phyloP scores from a whole-genome alignment of 2,329 filamentous ascomycete species.

The Aspergillus sp. region DNA sequence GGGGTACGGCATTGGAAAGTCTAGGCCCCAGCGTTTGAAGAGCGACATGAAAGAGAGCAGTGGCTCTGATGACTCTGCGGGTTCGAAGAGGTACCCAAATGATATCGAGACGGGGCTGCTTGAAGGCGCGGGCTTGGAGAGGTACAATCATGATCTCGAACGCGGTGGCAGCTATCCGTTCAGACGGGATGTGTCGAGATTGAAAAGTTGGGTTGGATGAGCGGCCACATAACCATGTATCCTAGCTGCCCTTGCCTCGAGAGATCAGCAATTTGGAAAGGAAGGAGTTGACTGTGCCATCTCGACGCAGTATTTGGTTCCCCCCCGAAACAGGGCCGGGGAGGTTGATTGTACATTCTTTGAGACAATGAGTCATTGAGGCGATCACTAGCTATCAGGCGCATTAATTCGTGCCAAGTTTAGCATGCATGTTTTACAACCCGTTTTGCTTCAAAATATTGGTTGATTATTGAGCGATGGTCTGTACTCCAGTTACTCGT shows the following conservation, averaged over 20 bases:
- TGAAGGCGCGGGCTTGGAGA: conserved; percentile 18
- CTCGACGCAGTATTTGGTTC: neutral
- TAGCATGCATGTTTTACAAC: neutral
- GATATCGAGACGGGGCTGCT: conserved; percentile 19
- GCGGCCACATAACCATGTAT: neutral
- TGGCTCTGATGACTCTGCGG: conserved; percentile 30
- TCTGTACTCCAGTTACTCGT: too few relatives aligned
- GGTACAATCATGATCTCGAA: conserved; percentile 32
- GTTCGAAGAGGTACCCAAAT: conserved; percentile 23
- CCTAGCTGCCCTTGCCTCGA: neutral
- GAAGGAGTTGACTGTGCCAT: neutral
- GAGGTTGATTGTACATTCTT: conserved; percentile 2
- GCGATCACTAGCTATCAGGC: neutral
- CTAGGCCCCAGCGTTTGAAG: conserved; percentile 35
- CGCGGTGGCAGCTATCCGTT: conserved; percentile 33
- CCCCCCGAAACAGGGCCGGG: neutral
- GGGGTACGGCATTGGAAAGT: conserved; percentile 40
- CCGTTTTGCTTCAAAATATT: neutral
- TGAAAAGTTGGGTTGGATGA: conserved; percentile 35
- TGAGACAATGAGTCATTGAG: neutral
- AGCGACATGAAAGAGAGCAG: conserved; percentile 27
- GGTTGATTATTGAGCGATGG: neutral
- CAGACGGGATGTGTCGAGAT: conserved; percentile 36
- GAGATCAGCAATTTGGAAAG: neutral
- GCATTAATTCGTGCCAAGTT: neutral